phyloP scores from a whole-genome alignment of 2,329 filamentous ascomycete genomes.

The Sclerotinia subarctica region DNA sequence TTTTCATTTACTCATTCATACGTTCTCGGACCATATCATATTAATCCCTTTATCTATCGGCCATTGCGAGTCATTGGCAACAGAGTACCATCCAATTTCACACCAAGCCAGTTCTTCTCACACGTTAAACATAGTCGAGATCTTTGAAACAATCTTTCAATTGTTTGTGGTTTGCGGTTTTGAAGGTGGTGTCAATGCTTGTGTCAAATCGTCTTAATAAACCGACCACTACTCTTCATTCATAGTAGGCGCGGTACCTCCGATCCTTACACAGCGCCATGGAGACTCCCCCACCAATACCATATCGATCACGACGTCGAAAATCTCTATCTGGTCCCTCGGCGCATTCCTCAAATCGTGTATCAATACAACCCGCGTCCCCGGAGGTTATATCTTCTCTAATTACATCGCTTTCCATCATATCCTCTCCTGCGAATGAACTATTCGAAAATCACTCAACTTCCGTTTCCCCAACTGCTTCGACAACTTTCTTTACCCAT shows the following conservation, averaged over 20 bases:
- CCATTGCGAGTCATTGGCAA: background rate
- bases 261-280: constrained; percentile 30
- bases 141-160: constrained; percentile 29
- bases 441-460: constrained; percentile 57
- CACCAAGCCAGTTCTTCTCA: background rate
- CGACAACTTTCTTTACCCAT: constrained; percentile 30
- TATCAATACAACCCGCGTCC: constrained; percentile 39
- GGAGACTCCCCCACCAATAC: constrained; percentile 36
- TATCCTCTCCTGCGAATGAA: constrained; percentile 62
- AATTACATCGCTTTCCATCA: constrained; percentile 68
- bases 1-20: background rate
- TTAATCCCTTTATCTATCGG: background rate
- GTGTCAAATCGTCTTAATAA: constrained; percentile 25
- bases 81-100: constrained; percentile 5
- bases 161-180: constrained; percentile 24
- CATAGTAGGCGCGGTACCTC: constrained; percentile 20
- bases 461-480: constrained; percentile 43
- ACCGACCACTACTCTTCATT: constrained; percentile 17
- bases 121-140: constrained; percentile 19
- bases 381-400: constrained; percentile 68
- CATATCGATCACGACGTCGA: constrained; percentile 33
- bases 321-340: constrained; percentile 36
- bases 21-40: background rate
- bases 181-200: constrained; percentile 32
- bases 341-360: constrained; percentile 33